Base-by-base conservation (phyloP, 495 filamentous ascomycete species). In the Penicillium flavigenum region DNA sequence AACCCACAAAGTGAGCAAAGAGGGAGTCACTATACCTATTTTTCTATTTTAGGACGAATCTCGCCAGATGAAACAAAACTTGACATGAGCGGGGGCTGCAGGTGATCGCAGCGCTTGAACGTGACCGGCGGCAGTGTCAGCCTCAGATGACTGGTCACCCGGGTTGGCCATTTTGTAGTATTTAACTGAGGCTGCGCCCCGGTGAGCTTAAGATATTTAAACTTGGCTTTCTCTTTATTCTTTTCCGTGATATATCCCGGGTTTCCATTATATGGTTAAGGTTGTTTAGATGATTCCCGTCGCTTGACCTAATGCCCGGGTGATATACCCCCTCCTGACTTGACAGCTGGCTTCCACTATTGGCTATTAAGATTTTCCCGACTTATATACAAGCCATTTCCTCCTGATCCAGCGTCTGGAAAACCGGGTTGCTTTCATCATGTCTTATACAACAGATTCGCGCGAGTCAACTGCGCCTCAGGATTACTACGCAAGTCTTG, bases 401-500 rank as follows among this genome's bases (percentile, higher is more conserved):
- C 10, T 24, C 48, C 17, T 17, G 14, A 20, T 22, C 7, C 22
- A 16, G n/a, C 27, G 22, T 26, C 41, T 17, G 27, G 5, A 19
- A 38, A 17, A 17, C 16, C 6, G 7, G 5, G 5, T 34, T 50
- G 12, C 20, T 47, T 47, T 29, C 27, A 42, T 2, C 46, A 66
- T 68, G 63, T 49, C 59, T 20, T 58, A 61, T 38, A 42, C 48
- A 42, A 27, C 49, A 47, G 22, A 55, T 53, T 47, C 34, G 9
- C 58, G 43, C 46, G 57, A 57, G n/a, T 38, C 31, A 2, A 66
- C 64, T 22, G 64, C 60, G 38, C 66, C 75, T 5, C 56, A 61
- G 12, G 66, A 72, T 32, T 79, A 78, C 46, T 79, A 78, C 59
- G 64, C 69, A 19, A 71, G 71, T 42, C 65, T 77, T 19, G 43